Base-by-base conservation (phyloP, 495 filamentous ascomycete species). In the Annulohypoxylon bovei region DNA sequence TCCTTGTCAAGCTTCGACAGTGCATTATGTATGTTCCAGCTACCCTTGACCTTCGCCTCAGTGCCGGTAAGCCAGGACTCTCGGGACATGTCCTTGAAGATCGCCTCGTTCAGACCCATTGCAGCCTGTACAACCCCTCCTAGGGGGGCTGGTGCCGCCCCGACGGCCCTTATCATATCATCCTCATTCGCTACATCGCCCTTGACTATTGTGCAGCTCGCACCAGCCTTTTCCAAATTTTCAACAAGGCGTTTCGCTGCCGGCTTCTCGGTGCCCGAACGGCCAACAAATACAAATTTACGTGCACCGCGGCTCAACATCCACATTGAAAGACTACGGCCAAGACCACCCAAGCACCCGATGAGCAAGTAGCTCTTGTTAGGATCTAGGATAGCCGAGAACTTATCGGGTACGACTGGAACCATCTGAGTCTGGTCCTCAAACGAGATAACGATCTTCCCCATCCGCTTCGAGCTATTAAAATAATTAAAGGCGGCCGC, bases 281-380 rank as follows among this genome's bases (percentile, higher is more conserved):
- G 81, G 6, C 85, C 86, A 9, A 89, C 73, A 20, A 90, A 80
- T 4, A 88, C 78, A 30, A 91, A 74, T 67, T 84, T 78, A 32
- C 75, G 77, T 6, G 88, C 90, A 3, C 88, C 88, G 30, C 84
- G 82, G 8, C 76, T 55, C 4, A 83, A 81, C 80, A 92, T 83
- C 87, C 86, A 90, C 6, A 70, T 79, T 0, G 86, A 76, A 47
- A 91, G 77, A 37, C 83, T 81, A 27, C 83, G 79, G n/a, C 89
- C 89, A 0, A 92, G 79, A 2, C 88, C 89, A 3, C 88, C 87
- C 0, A 89, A 81, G 33, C 88, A 86, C 4, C 88, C 87, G 30
- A 87, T 76, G 8, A 91, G 66, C 7, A 91, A 62, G 65, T 90
- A 90, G 53, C 11, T 55, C 47, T 72, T 72, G 0, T 65, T 56